phyloP scores from a whole-genome alignment of 2,329 filamentous ascomycete genomes.

The Colletotrichum kahawae region DNA sequence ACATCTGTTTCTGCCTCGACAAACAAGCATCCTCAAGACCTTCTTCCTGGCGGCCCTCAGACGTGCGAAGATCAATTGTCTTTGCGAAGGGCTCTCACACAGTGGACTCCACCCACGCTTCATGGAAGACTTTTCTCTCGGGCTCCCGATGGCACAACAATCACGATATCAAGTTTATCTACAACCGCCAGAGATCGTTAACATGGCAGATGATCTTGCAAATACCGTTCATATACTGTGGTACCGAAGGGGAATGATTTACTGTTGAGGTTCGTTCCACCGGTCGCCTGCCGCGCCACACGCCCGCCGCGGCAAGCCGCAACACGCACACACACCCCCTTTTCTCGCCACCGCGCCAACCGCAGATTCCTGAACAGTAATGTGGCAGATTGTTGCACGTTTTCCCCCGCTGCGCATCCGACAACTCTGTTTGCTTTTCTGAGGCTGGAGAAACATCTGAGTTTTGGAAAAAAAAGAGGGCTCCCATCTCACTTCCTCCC shows the following conservation, averaged over 20 bases:
- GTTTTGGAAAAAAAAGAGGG: background rate
- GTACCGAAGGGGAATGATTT: background rate
- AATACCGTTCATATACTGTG: background rate
- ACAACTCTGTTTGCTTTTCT: background rate
- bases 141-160: background rate
- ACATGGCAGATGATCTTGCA: background rate
- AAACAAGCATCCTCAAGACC: too few species aligned
- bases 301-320: background rate
- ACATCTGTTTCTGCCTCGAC: too few species aligned
- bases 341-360: background rate
- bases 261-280: background rate
- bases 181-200: rapidly evolving
- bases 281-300: background rate
- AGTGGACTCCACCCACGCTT: background rate
- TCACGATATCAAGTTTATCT: background rate
- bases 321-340: background rate
- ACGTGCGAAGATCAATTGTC: background rate
- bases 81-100: background rate
- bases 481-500: too few species aligned
- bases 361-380: background rate
- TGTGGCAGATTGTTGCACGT: background rate
- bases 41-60: background rate
- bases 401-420: background rate
- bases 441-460: background rate
- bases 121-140: background rate